Evolutionary conservation across 345 rosid genomes (phyloP), one percentile per base, ranked within the genome.

Genomic region (Hypericum perforatum): DNA sequence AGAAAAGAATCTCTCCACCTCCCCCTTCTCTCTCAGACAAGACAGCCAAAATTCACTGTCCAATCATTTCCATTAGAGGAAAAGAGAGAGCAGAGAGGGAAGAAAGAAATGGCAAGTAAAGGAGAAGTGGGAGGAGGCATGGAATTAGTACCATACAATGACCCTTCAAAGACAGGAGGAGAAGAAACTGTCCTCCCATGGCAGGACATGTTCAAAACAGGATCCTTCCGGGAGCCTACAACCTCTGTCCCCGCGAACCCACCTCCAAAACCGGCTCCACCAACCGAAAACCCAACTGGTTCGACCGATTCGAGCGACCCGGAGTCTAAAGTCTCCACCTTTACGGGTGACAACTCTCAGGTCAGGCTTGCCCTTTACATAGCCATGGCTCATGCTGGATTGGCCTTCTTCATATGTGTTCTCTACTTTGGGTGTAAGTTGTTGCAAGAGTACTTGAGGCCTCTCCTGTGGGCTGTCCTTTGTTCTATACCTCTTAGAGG

Each of bases 361-460:
- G 86, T 85, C 7, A 77, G 94, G 32, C 94, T 92, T 68, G 94
- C 98, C 39, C 71, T 92, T 2, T 92, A 80, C 79, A 88, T 83
- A 62, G 95, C 98, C 66, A 85, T 92, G 98, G 97, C 97, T 47
- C 98, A 92, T 73, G 87, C 91, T 6, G 97, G 97, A 37, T 81
- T 92, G 14, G 97, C 82, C 37, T 77, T 92, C 52, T 63, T 74
- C 7, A 73, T 92, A 43, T 74, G 77, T 59, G 63, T 85, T 11
- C 59, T 92, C 4, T 92, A 83, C 67, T 80, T 78, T 37, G 81
- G 73, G 11, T 72, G 81, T 54, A 92, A 76, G 76, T 83, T 92
- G 2, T 54, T 92, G 66, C 94, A 85, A 66, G 95, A 69, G 71
- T 92, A 88, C 60, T 72, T 85, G 11, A 72, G 97, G 62, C 91